Percentiles rank a stretch among this genome's conserved stretches.
Conservation (phyloP, 371 early-diverging fungal species). For the Catenaria anguillulae region DNA sequence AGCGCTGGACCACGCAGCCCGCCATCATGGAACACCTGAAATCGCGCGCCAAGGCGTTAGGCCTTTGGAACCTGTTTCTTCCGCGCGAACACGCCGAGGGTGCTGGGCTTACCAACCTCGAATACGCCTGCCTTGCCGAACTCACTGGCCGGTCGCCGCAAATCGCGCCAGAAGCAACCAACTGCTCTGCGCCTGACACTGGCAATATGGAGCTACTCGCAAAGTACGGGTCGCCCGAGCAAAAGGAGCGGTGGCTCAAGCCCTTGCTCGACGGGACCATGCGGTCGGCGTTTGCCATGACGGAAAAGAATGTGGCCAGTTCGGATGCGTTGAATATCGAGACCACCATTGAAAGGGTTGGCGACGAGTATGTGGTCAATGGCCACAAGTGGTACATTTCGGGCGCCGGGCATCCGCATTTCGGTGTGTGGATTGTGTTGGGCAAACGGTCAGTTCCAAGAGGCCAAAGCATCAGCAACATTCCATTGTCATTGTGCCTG, state of each 20-base stretch:
- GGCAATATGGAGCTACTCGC: conserved; percentile 98
- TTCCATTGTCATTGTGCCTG: conserved; percentile 76
- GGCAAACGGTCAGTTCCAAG: conserved; percentile 42
- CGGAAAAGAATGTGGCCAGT: conserved; percentile 81
- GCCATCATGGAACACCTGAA: conserved; percentile 76
- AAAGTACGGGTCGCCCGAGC: conserved; percentile 74
- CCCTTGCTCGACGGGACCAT: conserved; percentile 81
- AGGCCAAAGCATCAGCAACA: conserved; percentile 60
- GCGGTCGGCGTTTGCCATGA: conserved; percentile 95
- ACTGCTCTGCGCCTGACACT: conserved; percentile 93
- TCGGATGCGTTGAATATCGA: conserved; percentile 94
- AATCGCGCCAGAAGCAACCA: conserved; percentile 75
- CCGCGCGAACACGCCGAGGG: conserved; percentile 56
- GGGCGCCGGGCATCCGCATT: conserved; percentile 83
- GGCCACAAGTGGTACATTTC: conserved; percentile 96
- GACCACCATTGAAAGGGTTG: conserved; percentile 48
- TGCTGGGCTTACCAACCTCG: conserved; percentile 81
- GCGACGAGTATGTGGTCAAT: conserved; percentile 64
- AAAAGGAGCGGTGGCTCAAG: conserved; percentile 68
- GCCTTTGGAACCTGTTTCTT: conserved; percentile 92
- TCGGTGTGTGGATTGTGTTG: conserved; percentile 75
- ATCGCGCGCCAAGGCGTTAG: conserved; percentile 64
- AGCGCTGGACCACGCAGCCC: conserved; percentile 58
- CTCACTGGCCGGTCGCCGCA: conserved; percentile 62
- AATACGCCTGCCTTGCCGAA: conserved; percentile 82